Percentiles rank a stretch among this genome's conserved stretches.
These are phyloP conservation scores for Lathyrus sativus DNA, from an alignment of 306 rosid species.

Conservation along the genomic window DNA sequence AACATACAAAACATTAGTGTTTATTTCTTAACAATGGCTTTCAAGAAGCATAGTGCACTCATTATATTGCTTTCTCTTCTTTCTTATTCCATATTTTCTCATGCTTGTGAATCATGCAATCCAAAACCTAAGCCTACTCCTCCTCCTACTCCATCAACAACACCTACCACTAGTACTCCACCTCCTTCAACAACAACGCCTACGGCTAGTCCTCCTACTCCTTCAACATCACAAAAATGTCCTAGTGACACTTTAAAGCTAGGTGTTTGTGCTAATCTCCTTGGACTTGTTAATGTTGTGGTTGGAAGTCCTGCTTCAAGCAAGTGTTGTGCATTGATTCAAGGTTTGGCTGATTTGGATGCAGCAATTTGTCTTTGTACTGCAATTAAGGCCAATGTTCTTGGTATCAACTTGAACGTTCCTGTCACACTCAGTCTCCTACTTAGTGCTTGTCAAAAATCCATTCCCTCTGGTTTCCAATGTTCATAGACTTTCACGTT, in stretches of 20 bases:
- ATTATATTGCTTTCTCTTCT: conserved; percentile 56
- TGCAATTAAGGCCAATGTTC: conserved; percentile 74
- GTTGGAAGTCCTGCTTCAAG: conserved; percentile 59
- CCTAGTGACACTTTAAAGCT: conserved; percentile 70
- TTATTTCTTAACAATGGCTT: conserved; percentile 42
- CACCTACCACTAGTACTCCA: not conserved
- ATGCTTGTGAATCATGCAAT: conserved; percentile 50
- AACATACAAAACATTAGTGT: not conserved
- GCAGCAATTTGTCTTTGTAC: conserved; percentile 84
- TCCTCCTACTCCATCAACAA: not conserved
- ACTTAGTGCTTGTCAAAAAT: conserved; percentile 68
- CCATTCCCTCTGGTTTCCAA: conserved; percentile 64
- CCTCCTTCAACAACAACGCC: not conserved
- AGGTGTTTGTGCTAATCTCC: conserved; percentile 60
- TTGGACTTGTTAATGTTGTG: conserved; percentile 52
- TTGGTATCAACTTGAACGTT: conserved; percentile 68
- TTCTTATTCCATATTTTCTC: conserved; percentile 38
- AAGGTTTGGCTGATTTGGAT: conserved; percentile 69
- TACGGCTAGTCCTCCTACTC: not conserved
- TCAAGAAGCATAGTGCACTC: conserved; percentile 50
- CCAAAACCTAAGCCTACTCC: not conserved
- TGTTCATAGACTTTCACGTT: conserved; percentile 43
- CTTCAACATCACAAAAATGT: conserved; percentile 34
- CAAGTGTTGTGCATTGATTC: conserved; percentile 66
- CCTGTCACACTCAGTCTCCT: conserved; percentile 63